A percentile compares a stretch with the other conserved stretches of the same genome.
Evolutionary conservation across 257 asterid genomes (phyloP).

Genomic region (Solanum medicagineum): DNA sequence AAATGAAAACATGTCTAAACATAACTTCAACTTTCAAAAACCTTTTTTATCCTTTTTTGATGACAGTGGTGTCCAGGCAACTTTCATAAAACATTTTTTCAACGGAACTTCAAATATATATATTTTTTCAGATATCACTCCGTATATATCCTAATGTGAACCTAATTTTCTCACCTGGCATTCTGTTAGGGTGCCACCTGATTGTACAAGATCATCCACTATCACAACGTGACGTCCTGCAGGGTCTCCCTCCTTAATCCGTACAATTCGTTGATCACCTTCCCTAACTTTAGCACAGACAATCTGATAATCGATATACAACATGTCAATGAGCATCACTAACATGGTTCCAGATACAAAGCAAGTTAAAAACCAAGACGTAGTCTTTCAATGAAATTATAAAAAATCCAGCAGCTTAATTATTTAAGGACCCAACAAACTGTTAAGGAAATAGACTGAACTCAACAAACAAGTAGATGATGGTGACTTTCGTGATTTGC

Average conservation of each 20-base stretch:
- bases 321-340: not conserved
- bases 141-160: not conserved
- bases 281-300: slow-evolving; percentile 96
- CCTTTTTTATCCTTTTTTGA: not conserved
- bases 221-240: slow-evolving; percentile 91
- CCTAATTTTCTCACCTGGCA: slow-evolving; percentile 57
- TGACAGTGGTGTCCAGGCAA: not conserved
- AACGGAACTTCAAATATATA: not conserved
- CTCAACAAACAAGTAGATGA: not conserved
- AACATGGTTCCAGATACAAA: not conserved
- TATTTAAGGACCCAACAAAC: not conserved
- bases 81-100: not conserved
- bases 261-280: slow-evolving; percentile 80
- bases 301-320: slow-evolving; percentile 35
- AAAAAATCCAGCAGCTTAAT: not conserved
- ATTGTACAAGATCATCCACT: slow-evolving; percentile 97
- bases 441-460: not conserved
- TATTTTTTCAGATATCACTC: not conserved
- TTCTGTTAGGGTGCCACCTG: slow-evolving; percentile 85
- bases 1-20: not conserved
- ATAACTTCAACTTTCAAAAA: not conserved
- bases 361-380: not conserved
- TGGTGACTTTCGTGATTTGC: not conserved
- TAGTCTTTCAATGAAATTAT: not conserved
- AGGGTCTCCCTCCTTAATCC: slow-evolving; percentile 90